Evolutionary conservation across 2,329 filamentous ascomycete genomes (phyloP), one percentile per base, ranked within the genome.

Genomic region (Annulohypoxylon truncatum): DNA sequence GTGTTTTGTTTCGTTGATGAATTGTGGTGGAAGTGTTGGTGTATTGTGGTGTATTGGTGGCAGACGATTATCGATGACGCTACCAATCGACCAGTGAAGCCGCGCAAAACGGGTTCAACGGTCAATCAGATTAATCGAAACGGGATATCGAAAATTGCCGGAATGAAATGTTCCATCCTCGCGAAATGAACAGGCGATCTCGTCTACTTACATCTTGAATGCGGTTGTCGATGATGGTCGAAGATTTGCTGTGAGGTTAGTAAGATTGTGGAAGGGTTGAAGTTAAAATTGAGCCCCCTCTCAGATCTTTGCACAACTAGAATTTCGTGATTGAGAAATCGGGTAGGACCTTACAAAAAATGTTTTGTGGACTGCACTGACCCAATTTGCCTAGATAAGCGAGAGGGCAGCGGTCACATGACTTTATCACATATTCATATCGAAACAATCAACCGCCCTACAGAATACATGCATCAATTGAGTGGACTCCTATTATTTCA

Each of bases 121-220:
- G 33, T 15, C 40, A 20, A 57, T 8, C 13, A 28, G 28, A 26
- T 10, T 20, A 56, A 64, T 61, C 46, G 44, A 62, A 62, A 57
- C 46, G 18, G 51, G 31, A 44, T 42, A 1, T 62, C 44, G 38
- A 57, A 47, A 42, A 42, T 26, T 4, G 12, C 33, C 54, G 28
- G 22, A 47, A 26, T 12, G 35, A 48, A 56, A 33, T n/a, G 28
- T 13, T 26, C 33, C 18, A 62, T 58, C 40, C 48, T 24, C 29
- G 10, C 5, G 20, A 35, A 47, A 70, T 66, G 15, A 9, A 13
- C 10, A 35, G 24, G 28, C 57, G 42, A 29, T 48, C 38, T 29
- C 15, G 28, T 24, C 50, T 38, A 75, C 77, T 77, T 73, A 77
- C 75, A 77, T 77, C 67, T 75, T 77, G 75, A 72, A 31, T 58